These are phyloP conservation scores for Plasmodium inui DNA, from an alignment of 169 alveolate species.

Conservation along the genomic window DNA sequence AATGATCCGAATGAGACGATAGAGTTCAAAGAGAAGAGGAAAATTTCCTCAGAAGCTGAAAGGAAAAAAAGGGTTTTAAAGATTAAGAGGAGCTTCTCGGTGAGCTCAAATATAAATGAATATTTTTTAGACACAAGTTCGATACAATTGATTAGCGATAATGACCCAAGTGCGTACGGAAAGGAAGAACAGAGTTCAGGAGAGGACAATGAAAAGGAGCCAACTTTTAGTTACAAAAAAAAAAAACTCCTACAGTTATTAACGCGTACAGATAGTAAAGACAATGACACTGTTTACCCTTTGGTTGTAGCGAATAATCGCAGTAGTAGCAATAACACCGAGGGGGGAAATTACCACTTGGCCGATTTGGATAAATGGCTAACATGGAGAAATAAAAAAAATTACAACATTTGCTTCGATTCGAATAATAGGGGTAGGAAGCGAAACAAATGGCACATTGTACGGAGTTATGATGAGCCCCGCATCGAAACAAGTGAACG, in stretches of 20 bases:
- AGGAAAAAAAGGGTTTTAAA: background rate
- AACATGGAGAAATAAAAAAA: background rate
- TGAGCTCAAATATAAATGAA: slow-evolving; percentile 35
- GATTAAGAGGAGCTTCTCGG: slow-evolving; percentile 35
- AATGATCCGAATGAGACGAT: background rate
- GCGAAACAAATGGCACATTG: slow-evolving; percentile 2
- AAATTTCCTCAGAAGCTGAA: background rate
- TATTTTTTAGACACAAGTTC: slow-evolving; percentile 17
- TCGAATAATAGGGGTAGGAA: background rate
- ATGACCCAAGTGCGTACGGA: background rate
- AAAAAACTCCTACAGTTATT: background rate
- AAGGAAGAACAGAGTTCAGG: background rate
- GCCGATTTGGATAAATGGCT: background rate
- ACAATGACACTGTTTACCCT: background rate
- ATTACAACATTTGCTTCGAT: background rate
- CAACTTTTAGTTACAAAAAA: background rate
- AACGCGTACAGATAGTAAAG: background rate
- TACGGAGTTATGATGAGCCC: background rate
- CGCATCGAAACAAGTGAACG: background rate
- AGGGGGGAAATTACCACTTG: background rate
- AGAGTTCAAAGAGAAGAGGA: background rate
- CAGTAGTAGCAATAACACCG: background rate
- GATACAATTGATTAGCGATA: background rate
- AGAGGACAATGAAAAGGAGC: background rate
- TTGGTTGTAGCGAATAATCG: background rate